Conservation (phyloP, 2,329 filamentous ascomycete species). For the Blumeriella jaapii region DNA sequence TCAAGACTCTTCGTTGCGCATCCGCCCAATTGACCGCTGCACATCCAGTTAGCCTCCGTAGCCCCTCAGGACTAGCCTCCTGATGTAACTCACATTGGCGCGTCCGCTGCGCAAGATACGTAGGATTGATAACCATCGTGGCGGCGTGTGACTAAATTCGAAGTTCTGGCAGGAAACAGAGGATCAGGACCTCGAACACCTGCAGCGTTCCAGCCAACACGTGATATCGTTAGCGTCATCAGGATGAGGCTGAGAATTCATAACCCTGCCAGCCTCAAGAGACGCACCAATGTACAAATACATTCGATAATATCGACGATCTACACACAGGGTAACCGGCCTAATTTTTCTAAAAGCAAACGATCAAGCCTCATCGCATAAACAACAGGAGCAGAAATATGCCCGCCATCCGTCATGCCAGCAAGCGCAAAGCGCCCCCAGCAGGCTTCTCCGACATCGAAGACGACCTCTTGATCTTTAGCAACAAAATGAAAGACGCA, state of each 20-base stretch:
- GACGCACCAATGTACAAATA: too few species aligned
- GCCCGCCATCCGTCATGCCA: slow-evolving; percentile 66
- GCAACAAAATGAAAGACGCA: slow-evolving; percentile 89
- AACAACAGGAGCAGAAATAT: slow-evolving; percentile 34
- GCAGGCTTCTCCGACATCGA: slow-evolving; percentile 83
- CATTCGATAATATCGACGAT: not conserved
- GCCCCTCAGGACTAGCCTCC: slow-evolving; percentile 29
- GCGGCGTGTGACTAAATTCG: too few species aligned
- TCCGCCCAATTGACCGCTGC: slow-evolving; percentile 81
- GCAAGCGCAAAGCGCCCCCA: slow-evolving; percentile 71
- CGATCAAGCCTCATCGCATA: not conserved
- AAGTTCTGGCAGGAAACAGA: too few species aligned
- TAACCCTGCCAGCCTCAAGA: slow-evolving; percentile 1
- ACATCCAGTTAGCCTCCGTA: slow-evolving; percentile 34
- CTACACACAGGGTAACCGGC: not conserved
- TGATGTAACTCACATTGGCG: slow-evolving; percentile 53
- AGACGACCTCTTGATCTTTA: slow-evolving; percentile 73
- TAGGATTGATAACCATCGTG: slow-evolving; percentile 81
- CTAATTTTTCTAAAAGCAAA: not conserved
- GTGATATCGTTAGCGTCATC: slow-evolving; percentile 5
- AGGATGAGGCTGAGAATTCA: slow-evolving; percentile 13
- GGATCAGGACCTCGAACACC: slow-evolving; percentile 9
- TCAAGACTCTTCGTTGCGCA: slow-evolving; percentile 76
- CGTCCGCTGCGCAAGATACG: slow-evolving; percentile 75
- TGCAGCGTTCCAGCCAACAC: slow-evolving; percentile 12